These are phyloP conservation scores for Oxytropis ochrocephala DNA, from an alignment of 306 rosid species.

Conservation along the genomic window DNA sequence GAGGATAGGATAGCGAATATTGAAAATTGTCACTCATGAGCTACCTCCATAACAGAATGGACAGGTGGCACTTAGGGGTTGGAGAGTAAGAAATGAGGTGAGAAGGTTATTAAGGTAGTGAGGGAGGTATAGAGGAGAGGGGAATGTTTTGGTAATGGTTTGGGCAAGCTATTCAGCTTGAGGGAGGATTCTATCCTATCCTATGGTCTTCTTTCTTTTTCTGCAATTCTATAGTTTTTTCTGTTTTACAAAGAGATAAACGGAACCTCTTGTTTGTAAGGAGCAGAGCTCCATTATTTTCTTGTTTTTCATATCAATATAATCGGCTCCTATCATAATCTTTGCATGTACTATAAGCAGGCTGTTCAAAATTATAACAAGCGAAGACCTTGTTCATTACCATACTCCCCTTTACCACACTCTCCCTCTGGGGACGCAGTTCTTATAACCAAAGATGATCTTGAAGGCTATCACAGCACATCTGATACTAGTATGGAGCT, in stretches of 20 bases:
- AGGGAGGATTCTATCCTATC: no score
- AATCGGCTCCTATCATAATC: background rate
- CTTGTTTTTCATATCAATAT: no score
- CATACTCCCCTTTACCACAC: conserved; percentile 41
- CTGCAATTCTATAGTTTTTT: background rate
- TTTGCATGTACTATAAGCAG: conserved; percentile 34
- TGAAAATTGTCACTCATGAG: background rate
- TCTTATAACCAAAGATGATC: conserved; percentile 83
- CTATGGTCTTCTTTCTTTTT: background rate
- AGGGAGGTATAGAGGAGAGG: background rate
- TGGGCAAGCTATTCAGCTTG: no score
- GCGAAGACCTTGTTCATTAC: conserved; percentile 21
- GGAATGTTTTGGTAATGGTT: background rate
- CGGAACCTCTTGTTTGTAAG: no score
- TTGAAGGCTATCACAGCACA: conserved; percentile 76
- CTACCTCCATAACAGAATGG: background rate
- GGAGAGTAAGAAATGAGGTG: background rate
- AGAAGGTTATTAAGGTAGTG: background rate
- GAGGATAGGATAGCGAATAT: background rate
- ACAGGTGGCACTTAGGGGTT: background rate
- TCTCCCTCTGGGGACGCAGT: conserved; percentile 88
- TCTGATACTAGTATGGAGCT: conserved; percentile 48
- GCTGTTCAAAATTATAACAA: conserved; percentile 81
- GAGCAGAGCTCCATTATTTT: no score
- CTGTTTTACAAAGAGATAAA: background rate